Percentiles rank a stretch among this genome's conserved stretches.
Evolutionary conservation across 2,329 filamentous ascomycete genomes (phyloP).

Genomic region (Ophiostoma ulmi): DNA sequence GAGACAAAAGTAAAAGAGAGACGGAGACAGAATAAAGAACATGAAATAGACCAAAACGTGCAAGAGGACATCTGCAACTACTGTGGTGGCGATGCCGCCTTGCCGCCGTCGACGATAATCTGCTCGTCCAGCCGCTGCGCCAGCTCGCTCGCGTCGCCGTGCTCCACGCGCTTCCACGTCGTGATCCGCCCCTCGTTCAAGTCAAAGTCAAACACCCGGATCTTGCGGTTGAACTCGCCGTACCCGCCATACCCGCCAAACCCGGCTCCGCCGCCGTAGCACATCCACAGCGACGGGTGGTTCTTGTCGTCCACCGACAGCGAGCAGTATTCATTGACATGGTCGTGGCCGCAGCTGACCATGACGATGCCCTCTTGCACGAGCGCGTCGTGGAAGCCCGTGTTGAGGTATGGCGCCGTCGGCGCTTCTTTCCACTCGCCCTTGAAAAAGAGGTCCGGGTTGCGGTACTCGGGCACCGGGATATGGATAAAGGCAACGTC

Average conservation of each 20-base stretch:
- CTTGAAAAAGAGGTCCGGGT: conserved; percentile 53
- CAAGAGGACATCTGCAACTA: conserved; percentile 13
- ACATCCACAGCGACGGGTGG: conserved; percentile 87
- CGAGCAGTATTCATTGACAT: conserved; percentile 94
- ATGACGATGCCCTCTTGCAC: conserved; percentile 79
- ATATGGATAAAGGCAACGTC: conserved; percentile 98
- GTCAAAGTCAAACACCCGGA: conserved; percentile 89
- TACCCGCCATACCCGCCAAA: conserved; percentile 96
- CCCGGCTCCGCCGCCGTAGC: conserved; percentile 85
- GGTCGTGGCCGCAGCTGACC: conserved; percentile 91
- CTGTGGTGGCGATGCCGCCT: conserved; percentile 36
- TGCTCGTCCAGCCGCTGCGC: conserved; percentile 52
- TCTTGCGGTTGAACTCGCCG: conserved; percentile 72
- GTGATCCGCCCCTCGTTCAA: conserved; percentile 82
- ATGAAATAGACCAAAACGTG: neutral
- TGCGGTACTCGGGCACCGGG: conserved; percentile 80
- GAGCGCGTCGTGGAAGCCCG: conserved; percentile 85
- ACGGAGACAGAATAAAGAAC: neutral
- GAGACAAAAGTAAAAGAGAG: neutral
- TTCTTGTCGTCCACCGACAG: conserved; percentile 53
- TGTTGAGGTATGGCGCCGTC: conserved; percentile 84
- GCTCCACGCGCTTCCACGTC: conserved; percentile 88
- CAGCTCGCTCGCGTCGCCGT: conserved; percentile 45
- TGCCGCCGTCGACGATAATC: conserved; percentile 61
- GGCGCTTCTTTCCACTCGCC: conserved; percentile 77